Evolutionary conservation across 306 rosid genomes (phyloP).

Genomic region (Glycyrrhiza uralensis): DNA sequence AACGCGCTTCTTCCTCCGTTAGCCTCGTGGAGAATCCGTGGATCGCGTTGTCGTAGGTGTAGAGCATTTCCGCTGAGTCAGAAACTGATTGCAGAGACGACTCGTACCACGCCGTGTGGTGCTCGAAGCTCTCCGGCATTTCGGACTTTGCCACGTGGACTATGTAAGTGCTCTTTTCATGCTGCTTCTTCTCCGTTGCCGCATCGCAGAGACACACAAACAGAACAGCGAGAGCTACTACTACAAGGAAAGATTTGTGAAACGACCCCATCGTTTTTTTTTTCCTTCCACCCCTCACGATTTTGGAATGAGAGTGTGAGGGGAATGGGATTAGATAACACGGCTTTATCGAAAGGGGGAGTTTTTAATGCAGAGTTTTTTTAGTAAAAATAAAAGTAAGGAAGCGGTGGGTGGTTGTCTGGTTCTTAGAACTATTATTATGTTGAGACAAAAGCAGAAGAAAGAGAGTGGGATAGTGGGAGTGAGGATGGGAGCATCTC

Average conservation of each 20-base stretch:
- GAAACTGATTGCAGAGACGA: conserved; percentile 66
- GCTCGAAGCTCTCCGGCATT: conserved; percentile 74
- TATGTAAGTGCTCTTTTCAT: conserved; percentile 62
- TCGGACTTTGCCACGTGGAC: conserved; percentile 68
- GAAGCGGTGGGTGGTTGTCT: conserved; percentile 53
- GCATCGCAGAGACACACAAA: conserved; percentile 18
- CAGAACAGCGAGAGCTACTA: background rate
- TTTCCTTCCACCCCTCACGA: background rate
- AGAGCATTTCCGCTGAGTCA: conserved; percentile 67
- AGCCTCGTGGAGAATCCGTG: conserved; percentile 78
- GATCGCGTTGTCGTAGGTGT: conserved; percentile 68
- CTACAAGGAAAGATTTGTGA: background rate
- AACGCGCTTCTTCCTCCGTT: conserved; percentile 55
- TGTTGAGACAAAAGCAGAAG: conserved; percentile 40
- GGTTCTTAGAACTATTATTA: conserved; percentile 48
- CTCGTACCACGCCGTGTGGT: conserved; percentile 73
- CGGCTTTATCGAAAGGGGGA: background rate
- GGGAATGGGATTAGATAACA: background rate
- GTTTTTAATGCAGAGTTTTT: background rate
- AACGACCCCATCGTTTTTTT: conserved; percentile 12
- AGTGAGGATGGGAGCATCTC: background rate
- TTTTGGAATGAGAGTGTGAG: background rate
- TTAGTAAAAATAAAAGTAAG: background rate
- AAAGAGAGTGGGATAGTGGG: background rate
- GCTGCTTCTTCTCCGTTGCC: conserved; percentile 7